Evolutionary conservation across 179 eudicot species (phyloP).

Genomic region (Beta corolliflora): DNA sequence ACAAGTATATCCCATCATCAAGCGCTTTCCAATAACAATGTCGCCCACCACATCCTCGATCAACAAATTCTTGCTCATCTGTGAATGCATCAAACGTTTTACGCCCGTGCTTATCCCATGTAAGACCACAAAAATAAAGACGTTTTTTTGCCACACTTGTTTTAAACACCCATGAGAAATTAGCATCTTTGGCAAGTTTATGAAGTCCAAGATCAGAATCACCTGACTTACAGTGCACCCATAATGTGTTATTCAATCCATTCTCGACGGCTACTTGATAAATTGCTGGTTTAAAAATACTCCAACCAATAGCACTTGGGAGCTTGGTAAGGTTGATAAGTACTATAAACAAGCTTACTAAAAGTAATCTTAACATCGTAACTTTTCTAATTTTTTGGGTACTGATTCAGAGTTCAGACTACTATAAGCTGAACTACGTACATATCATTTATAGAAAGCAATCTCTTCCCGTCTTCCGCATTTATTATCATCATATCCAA

Average conservation of each 20-base stretch:
- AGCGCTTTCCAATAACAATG: slow-evolving; percentile 19
- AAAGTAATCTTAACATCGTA: not conserved
- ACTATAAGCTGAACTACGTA: not conserved
- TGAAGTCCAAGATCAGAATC: slow-evolving; percentile 1
- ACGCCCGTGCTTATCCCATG: slow-evolving; percentile 7
- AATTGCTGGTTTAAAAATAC: not conserved
- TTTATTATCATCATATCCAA: not conserved
- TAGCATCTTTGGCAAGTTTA: not conserved
- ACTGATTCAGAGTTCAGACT: too few species aligned
- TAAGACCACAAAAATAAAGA: slow-evolving; percentile 1
- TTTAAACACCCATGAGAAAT: not conserved
- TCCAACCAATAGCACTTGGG: not conserved
- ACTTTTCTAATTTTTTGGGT: not conserved
- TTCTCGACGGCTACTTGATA: not conserved
- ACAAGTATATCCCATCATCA: slow-evolving; percentile 16
- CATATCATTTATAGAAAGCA: not conserved
- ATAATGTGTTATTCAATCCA: not conserved
- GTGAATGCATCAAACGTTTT: slow-evolving; percentile 13
- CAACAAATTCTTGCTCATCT: slow-evolving; percentile 14
- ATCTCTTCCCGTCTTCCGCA: not conserved
- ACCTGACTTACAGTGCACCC: slow-evolving; percentile 23
- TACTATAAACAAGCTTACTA: not conserved
- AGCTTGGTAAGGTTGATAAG: not conserved
- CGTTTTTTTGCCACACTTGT: not conserved
- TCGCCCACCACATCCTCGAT: slow-evolving; percentile 14